Percentiles rank a stretch among this genome's conserved stretches.
These are phyloP conservation scores for Posidonia oceanica DNA, from an alignment of 116 monocot genomes.

Conservation along the genomic window DNA sequence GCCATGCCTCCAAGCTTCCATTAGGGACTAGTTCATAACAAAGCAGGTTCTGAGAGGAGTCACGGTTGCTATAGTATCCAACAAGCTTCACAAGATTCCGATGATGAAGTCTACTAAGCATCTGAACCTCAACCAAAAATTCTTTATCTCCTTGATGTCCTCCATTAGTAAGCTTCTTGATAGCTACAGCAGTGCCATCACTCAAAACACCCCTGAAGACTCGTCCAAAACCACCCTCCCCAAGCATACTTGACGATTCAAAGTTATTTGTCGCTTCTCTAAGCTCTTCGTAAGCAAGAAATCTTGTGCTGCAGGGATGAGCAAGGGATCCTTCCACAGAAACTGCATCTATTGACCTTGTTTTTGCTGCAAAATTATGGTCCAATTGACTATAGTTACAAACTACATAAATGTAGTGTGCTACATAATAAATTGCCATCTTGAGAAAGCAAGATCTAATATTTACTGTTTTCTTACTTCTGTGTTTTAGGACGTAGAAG, in stretches of 20 bases:
- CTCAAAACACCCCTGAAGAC: constrained; percentile 79
- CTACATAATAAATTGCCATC: too few species aligned
- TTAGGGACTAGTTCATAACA: constrained; percentile 97
- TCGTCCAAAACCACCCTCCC: constrained; percentile 95
- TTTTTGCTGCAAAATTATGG: constrained; percentile 38
- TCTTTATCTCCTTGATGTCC: constrained; percentile 96
- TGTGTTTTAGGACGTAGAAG: too few species aligned
- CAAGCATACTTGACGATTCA: constrained; percentile 61
- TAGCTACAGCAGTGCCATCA: constrained; percentile 92
- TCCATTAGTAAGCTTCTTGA: constrained; percentile 83
- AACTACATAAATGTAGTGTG: too few species aligned
- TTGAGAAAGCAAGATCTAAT: too few species aligned
- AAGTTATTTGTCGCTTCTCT: constrained; percentile 95
- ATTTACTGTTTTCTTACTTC: too few species aligned
- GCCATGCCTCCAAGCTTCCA: constrained; percentile 97
- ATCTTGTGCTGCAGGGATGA: constrained; percentile 69
- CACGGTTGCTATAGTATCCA: constrained; percentile 72
- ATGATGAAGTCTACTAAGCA: constrained; percentile 95
- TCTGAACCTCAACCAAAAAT: constrained; percentile 95
- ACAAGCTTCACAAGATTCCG: constrained; percentile 95
- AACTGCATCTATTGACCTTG: constrained; percentile 29
- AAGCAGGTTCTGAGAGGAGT: constrained; percentile 71
- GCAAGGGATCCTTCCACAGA: constrained; percentile 58
- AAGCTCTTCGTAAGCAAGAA: constrained; percentile 87
- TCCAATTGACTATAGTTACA: background rate